These are phyloP conservation scores for Phytophthora crassamura DNA, from an alignment of 352 stramenopile genomes.

Conservation along the genomic window DNA sequence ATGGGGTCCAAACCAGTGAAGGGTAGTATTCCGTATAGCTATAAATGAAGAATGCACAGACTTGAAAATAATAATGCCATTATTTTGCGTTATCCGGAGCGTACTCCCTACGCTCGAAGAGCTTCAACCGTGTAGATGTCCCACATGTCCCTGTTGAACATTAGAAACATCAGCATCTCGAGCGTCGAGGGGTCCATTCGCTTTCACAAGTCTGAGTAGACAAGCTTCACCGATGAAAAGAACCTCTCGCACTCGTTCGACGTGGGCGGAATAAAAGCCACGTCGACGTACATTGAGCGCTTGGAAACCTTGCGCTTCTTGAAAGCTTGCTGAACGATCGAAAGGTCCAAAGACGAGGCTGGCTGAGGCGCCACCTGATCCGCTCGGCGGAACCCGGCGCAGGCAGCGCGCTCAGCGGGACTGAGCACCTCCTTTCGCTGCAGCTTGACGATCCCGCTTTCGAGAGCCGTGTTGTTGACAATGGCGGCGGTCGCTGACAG, in stretches of 20 bases:
- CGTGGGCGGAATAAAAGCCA: constrained; percentile 7
- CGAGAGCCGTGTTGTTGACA: constrained; percentile 14
- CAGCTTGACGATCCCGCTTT: constrained; percentile 16
- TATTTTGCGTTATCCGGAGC: too few relatives aligned
- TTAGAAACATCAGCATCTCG: constrained; percentile 17
- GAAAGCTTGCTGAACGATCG: constrained; percentile 11
- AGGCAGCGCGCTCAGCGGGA: constrained; percentile 4
- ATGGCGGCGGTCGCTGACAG: constrained; percentile 8
- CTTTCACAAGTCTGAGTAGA: constrained; percentile 16
- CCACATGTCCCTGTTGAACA: constrained; percentile 18
- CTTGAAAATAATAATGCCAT: too few relatives aligned
- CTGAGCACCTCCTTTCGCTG: constrained; percentile 6
- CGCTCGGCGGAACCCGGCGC: too few relatives aligned
- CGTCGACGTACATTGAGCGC: constrained; percentile 3
- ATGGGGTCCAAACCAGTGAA: too few relatives aligned
- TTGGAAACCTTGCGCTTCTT: constrained; percentile 5
- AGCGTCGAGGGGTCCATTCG: constrained; percentile 26
- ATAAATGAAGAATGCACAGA: too few relatives aligned
- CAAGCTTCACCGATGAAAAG: constrained; percentile 9
- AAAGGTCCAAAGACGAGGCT: neutral
- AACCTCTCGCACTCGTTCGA: constrained; percentile 25
- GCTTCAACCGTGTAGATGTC: constrained; percentile 19
- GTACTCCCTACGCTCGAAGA: constrained; percentile 1
- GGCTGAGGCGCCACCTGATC: neutral
- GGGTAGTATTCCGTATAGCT: too few relatives aligned